Evolutionary conservation across 805 yeast species (phyloP).

Genomic region (Maudiozyma serrabonitensis): DNA sequence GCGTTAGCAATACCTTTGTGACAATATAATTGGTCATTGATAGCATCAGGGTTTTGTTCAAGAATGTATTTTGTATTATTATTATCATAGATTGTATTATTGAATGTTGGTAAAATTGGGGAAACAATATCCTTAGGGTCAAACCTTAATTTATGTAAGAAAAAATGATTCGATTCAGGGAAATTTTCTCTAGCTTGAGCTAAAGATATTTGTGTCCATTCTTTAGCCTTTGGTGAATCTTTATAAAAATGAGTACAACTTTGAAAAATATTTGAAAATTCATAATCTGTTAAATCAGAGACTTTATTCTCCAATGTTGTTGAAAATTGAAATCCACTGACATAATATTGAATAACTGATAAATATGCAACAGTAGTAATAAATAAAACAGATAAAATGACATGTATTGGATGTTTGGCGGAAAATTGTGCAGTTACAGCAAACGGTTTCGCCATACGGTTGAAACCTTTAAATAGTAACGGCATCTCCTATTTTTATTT

Average conservation of each 20-base stretch:
- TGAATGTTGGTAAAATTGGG: conserved; percentile 13
- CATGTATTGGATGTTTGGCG: conserved; percentile 80
- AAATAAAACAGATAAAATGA: conserved; percentile 60
- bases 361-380: conserved; percentile 75
- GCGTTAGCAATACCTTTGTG: conserved; percentile 30
- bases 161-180: conserved; percentile 20
- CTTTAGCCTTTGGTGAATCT: conserved; percentile 9
- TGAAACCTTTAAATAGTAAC: conserved; percentile 25
- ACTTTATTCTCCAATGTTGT: conserved; percentile 6
- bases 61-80: conserved; percentile 18
- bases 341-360: conserved; percentile 59
- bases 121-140: conserved; percentile 10
- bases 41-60: conserved; percentile 13
- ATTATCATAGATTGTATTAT: conserved; percentile 24
- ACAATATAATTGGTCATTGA: conserved; percentile 10
- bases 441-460: conserved; percentile 28
- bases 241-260: conserved; percentile 23
- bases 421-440: conserved; percentile 45
- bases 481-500: conserved; percentile 12
- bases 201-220: conserved; percentile 15
- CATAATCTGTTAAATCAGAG: conserved; percentile 7
- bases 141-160: conserved; percentile 23
- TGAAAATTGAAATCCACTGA: conserved; percentile 33
- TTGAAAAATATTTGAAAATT: conserved; percentile 15
- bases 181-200: conserved; percentile 11